Evolutionary conservation across 1,284 basidiomycete genomes (phyloP), one percentile per base, ranked within the genome.

Genomic region (Microstroma glucosiphilum): DNA sequence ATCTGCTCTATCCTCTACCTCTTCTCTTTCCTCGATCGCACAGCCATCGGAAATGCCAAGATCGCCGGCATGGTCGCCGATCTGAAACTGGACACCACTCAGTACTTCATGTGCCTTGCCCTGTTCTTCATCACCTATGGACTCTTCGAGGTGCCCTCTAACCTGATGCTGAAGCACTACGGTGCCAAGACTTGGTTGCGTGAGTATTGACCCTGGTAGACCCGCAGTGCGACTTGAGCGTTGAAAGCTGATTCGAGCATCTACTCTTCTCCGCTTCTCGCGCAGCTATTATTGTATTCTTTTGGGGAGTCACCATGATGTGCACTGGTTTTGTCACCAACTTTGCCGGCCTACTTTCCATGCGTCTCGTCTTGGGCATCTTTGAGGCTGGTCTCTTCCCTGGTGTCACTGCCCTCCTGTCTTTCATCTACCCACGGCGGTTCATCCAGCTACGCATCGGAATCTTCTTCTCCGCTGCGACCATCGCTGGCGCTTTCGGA

Each of bases 21-120:
- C 13, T 78, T 88, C 53, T 87, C 86, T 67, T 89, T 88, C 77
- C 79, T 88, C 69, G 89, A 91, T 80, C 84, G 89, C 61, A 87
- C 88, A 48, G 89, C 87, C 70, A 88, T 91, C 68, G 89, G 89
- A 75, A 90, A 90, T 78, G 86, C 87, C 25, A 85, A 85, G 80
- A 85, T 88, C 25, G 71, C 70, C 68, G 64, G 82, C 11, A 63
- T 72, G 43, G 63, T 72, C 30, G 49, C 53, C 41, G 51, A 67
- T 58, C 61, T 71, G 25, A 40, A 61, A 26, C 75, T 84, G 8
- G 60, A 65, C n/a, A 63, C 48, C 48, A 67, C 15, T 86, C 86
- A 80, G 87, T 83, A 80, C 68, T 78, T 64, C 78, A 70, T 81
- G 11, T 80, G 66, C 15, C 63, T 65, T 17, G 64, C 62, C 41